A percentile compares a stretch with the other conserved stretches of the same genome.
phyloP scores from a whole-genome alignment of 1,284 basidiomycete genomes.

The Ustilago bromivora region DNA sequence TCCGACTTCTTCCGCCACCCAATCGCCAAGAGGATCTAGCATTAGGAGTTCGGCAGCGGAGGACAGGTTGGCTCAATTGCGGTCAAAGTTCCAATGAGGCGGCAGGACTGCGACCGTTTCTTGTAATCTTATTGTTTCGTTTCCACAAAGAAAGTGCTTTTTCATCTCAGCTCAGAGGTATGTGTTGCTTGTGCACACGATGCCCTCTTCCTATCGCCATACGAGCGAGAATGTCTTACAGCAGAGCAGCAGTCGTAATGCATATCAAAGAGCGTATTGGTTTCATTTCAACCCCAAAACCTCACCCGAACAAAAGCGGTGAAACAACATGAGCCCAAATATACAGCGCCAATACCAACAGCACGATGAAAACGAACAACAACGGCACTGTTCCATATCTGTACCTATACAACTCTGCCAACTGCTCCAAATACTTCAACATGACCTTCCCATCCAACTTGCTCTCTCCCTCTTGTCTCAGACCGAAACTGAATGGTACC shows the following conservation, averaged over 20 bases:
- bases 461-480: slow-evolving; percentile 46
- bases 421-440: slow-evolving; percentile 50
- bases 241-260: too few relatives aligned
- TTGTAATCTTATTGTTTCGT: neutral
- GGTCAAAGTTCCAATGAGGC: slow-evolving; percentile 56
- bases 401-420: slow-evolving; percentile 44
- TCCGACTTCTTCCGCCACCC: slow-evolving; percentile 27
- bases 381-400: slow-evolving; percentile 35
- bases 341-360: slow-evolving; percentile 34
- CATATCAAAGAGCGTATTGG: neutral
- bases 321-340: slow-evolving; percentile 25
- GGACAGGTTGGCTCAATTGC: slow-evolving; percentile 60
- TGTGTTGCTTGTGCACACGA: too few relatives aligned
- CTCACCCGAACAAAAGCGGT: slow-evolving; percentile 16
- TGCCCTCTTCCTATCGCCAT: too few relatives aligned
- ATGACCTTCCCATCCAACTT: slow-evolving; percentile 53
- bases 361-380: slow-evolving; percentile 21
- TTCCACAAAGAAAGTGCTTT: neutral
- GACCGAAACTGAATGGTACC: slow-evolving; percentile 47
- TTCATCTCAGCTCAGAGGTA: too few relatives aligned
- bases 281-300: neutral
- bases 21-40: slow-evolving; percentile 27
- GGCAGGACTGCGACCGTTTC: neutral
- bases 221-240: too few relatives aligned
- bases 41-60: slow-evolving; percentile 44